Conservation (phyloP, 2,329 filamentous ascomycete species). For the Arachnomyces sp. region DNA sequence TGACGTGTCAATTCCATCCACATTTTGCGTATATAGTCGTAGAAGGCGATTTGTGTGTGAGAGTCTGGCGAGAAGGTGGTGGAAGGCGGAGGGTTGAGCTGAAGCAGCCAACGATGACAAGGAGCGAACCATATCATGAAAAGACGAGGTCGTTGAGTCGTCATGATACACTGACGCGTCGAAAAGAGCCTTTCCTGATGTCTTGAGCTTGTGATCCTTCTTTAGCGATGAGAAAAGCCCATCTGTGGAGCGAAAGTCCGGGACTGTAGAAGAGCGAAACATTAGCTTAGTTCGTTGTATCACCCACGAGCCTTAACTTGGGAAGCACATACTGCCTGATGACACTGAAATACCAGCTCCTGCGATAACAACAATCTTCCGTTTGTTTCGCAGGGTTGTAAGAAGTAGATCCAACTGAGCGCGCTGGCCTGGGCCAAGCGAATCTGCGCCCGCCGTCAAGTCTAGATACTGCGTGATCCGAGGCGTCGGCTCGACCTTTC, state of each 20-base stretch:
- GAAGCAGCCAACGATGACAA: slow-evolving; percentile 69
- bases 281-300: neutral
- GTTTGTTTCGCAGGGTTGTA: slow-evolving; percentile 70
- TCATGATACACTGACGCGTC: slow-evolving; percentile 97
- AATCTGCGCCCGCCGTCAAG: slow-evolving; percentile 37
- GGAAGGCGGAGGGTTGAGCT: slow-evolving; percentile 78
- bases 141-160: slow-evolving; percentile 76
- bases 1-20: slow-evolving; percentile 85
- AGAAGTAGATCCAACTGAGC: slow-evolving; percentile 61
- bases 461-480: slow-evolving; percentile 79
- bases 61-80: slow-evolving; percentile 85
- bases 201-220: slow-evolving; percentile 80
- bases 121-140: slow-evolving; percentile 92
- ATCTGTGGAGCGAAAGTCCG: slow-evolving; percentile 87
- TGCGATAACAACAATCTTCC: slow-evolving; percentile 94
- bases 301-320: slow-evolving; percentile 3
- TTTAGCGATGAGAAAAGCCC: slow-evolving; percentile 82
- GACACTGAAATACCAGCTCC: slow-evolving; percentile 96
- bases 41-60: slow-evolving; percentile 79
- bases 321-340: slow-evolving; percentile 64
- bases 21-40: slow-evolving; percentile 92
- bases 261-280: slow-evolving; percentile 48
- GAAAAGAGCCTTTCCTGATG: slow-evolving; percentile 90
- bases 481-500: slow-evolving; percentile 54
- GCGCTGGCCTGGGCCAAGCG: slow-evolving; percentile 43